These are phyloP conservation scores for Fusarium decemcellulare DNA, from an alignment of 2,329 filamentous ascomycete species.

Conservation along the genomic window DNA sequence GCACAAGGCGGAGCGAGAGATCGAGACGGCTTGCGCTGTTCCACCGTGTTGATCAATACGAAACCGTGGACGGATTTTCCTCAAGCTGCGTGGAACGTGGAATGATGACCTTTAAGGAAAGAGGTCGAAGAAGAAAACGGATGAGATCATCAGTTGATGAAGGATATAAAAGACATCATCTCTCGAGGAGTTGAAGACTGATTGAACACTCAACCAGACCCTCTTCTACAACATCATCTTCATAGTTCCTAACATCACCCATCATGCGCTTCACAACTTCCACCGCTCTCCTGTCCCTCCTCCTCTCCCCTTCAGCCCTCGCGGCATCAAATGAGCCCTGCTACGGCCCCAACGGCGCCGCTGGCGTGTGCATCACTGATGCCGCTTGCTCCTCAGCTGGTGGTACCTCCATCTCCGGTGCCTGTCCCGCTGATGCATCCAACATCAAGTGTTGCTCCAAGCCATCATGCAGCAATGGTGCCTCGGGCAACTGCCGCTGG, in stretches of 20 bases:
- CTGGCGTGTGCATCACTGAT: conserved; percentile 57
- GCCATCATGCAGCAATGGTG: conserved; percentile 50
- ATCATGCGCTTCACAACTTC: conserved; percentile 38
- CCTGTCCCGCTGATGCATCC: conserved; percentile 55
- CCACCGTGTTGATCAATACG: conserved; percentile 23
- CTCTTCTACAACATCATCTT: neutral
- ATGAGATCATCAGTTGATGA: neutral
- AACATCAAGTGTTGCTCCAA: conserved; percentile 61
- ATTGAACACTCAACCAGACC: neutral
- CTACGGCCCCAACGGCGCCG: conserved; percentile 41
- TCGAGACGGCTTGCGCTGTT: neutral
- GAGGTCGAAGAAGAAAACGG: neutral
- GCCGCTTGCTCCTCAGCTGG: conserved; percentile 53
- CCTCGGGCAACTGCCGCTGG: conserved; percentile 56
- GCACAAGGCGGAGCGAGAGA: neutral
- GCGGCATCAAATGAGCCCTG: conserved; percentile 52
- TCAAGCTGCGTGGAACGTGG: conserved; percentile 5
- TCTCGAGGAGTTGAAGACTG: neutral
- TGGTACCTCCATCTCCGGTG: conserved; percentile 54
- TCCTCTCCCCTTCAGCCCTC: conserved; percentile 32
- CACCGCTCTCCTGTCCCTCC: conserved; percentile 25
- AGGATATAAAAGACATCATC: conserved; percentile 13
- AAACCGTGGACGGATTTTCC: conserved; percentile 18
- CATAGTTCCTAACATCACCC: neutral
- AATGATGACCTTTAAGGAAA: neutral